A percentile compares a stretch with the other conserved stretches of the same genome.
Evolutionary conservation across 371 early-diverging fungal genomes (phyloP).

Genomic region (Rhizomucor miehei): DNA sequence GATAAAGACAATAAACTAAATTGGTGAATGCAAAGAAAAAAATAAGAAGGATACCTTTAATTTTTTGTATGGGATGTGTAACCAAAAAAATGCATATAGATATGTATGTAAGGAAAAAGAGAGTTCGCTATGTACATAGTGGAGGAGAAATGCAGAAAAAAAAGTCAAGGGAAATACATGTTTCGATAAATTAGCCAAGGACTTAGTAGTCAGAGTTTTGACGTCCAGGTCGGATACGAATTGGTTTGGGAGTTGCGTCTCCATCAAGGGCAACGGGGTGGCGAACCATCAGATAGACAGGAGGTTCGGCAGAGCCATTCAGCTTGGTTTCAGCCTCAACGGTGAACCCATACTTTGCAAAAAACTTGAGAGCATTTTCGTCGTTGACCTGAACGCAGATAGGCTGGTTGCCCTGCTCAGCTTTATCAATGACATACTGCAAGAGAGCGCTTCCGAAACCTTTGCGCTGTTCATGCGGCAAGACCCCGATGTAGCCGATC

Average conservation of each 20-base stretch:
- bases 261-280: conserved; percentile 15
- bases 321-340: conserved; percentile 17
- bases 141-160: not conserved
- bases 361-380: conserved; percentile 76
- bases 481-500: conserved; percentile 41
- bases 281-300: conserved; percentile 32
- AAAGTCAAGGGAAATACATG: not conserved
- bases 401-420: conserved; percentile 86
- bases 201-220: conserved; percentile 22
- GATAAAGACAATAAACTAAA: conserved; percentile 9
- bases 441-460: conserved; percentile 36
- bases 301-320: conserved; percentile 14
- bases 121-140: too few relatives aligned
- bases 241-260: conserved; percentile 13
- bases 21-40: conserved; percentile 8
- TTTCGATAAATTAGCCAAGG: not conserved
- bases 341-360: conserved; percentile 39
- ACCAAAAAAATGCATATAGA: too few relatives aligned
- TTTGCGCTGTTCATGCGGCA: conserved; percentile 43
- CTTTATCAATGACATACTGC: conserved; percentile 34
- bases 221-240: conserved; percentile 41
- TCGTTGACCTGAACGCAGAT: conserved; percentile 78
- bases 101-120: too few relatives aligned
- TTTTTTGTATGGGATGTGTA: not conserved
- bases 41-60: not conserved